Percentiles rank a stretch among this genome's conserved stretches.
These are phyloP conservation scores for Teunomyces atbi DNA, from an alignment of 805 yeast genomes.

Conservation along the genomic window DNA sequence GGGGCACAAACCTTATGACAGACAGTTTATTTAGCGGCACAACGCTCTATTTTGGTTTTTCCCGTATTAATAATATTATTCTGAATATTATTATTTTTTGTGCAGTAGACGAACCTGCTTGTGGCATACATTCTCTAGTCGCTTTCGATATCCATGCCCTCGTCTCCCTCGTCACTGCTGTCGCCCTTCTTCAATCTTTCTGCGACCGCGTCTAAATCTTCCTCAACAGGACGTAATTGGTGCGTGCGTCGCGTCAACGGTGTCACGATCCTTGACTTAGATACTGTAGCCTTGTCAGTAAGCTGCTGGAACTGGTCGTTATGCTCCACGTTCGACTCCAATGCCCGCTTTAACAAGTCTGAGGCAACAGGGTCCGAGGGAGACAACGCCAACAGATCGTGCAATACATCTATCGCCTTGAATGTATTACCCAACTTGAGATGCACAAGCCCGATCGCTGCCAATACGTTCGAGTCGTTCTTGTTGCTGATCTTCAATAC, in stretches of 20 bases:
- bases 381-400: constrained; percentile 73
- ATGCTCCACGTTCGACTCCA: constrained; percentile 52
- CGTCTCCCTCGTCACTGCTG: constrained; percentile 12
- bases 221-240: background rate
- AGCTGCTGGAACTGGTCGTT: constrained; percentile 18
- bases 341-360: constrained; percentile 77
- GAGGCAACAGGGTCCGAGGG: constrained; percentile 83
- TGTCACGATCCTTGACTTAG: constrained; percentile 13
- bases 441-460: constrained; percentile 83
- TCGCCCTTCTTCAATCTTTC: constrained; percentile 1
- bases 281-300: background rate
- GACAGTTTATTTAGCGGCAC: too few relatives aligned
- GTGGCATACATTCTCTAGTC: constrained; percentile 31
- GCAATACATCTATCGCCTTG: constrained; percentile 74
- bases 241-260: constrained; percentile 21
- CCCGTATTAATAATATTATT: too few relatives aligned
- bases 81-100: too few relatives aligned
- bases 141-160: constrained; percentile 58
- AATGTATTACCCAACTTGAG: constrained; percentile 62
- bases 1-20: too few relatives aligned
- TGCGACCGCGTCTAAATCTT: background rate
- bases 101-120: background rate
- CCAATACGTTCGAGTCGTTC: constrained; percentile 66
- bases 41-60: too few relatives aligned
- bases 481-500: constrained; percentile 68